Evolutionary conservation across 2,329 filamentous ascomycete species (phyloP).

Genomic region (Aspergillus awamori): DNA sequence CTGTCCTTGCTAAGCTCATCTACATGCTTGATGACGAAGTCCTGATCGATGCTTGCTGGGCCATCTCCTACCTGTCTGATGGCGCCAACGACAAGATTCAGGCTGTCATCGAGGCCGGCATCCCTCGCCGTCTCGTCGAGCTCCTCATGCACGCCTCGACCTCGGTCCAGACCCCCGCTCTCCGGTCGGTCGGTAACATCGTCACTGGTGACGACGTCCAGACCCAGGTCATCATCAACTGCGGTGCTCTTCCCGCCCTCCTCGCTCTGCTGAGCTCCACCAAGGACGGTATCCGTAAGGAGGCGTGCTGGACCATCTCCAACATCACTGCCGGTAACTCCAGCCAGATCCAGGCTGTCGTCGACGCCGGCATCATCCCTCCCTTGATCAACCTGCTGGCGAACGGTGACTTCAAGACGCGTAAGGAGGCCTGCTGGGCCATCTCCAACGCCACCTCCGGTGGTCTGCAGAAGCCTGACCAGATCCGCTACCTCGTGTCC

Average conservation of each 20-base stretch:
- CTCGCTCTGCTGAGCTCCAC: conserved; percentile 91
- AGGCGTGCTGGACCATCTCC: conserved; percentile 99
- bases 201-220: conserved; percentile 98
- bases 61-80: conserved; percentile 97
- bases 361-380: conserved; percentile 95
- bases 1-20: conserved; percentile 93
- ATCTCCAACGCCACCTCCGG: conserved; percentile 98
- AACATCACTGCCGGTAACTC: conserved; percentile 99
- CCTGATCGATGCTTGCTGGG: conserved; percentile 98
- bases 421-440: conserved; percentile 99
- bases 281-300: conserved; percentile 98
- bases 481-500: conserved; percentile 91
- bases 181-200: conserved; percentile 97
- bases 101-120: conserved; percentile 96
- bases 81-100: conserved; percentile 99
- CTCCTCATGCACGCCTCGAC: conserved; percentile 97
- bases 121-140: conserved; percentile 93
- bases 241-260: conserved; percentile 87
- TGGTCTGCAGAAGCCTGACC: conserved; percentile 96
- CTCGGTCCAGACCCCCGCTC: conserved; percentile 94
- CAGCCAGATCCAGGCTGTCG: conserved; percentile 92
- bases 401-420: conserved; percentile 97
- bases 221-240: conserved; percentile 99
- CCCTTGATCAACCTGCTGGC: conserved; percentile 94
- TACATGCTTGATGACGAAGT: conserved; percentile 99